phyloP scores from a whole-genome alignment of 1,284 basidiomycete genomes.

The Cutaneotrichosporon sp. region DNA sequence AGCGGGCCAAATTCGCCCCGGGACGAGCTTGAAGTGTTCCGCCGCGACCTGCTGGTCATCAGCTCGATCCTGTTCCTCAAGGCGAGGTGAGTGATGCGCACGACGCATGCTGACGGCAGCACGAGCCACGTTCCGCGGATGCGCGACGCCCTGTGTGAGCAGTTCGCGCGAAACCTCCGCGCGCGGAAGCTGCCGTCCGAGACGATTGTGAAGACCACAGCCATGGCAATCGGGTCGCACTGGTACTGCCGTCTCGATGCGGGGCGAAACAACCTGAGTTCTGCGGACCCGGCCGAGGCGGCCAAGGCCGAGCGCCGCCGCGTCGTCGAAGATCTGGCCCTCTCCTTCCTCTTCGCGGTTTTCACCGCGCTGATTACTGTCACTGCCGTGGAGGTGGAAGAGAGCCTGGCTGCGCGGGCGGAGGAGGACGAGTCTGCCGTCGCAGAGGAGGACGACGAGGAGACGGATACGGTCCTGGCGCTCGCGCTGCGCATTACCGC shows the following conservation, averaged over 20 bases:
- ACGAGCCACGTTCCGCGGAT: conserved; percentile 24
- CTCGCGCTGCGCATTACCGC: conserved; percentile 79
- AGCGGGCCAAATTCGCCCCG: conserved; percentile 11
- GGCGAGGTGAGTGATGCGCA: conserved; percentile 50
- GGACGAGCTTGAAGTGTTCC: conserved; percentile 59
- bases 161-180: conserved; percentile 54
- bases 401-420: conserved; percentile 24
- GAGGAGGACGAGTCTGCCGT: conserved; percentile 40
- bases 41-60: conserved; percentile 65
- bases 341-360: conserved; percentile 67
- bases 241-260: conserved; percentile 69
- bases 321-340: conserved; percentile 61
- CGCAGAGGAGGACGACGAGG: conserved; percentile 37
- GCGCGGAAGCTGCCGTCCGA: conserved; percentile 69
- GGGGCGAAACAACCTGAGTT: neutral
- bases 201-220: conserved; percentile 67
- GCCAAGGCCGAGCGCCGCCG: conserved; percentile 24
- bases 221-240: conserved; percentile 68
- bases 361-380: conserved; percentile 64
- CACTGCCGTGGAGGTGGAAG: conserved; percentile 55
- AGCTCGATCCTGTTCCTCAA: conserved; percentile 47
- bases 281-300: conserved; percentile 38
- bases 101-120: conserved; percentile 19
- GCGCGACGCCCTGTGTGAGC: conserved; percentile 14
- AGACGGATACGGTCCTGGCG: conserved; percentile 41